Evolutionary conservation across 768 basidiomycete genomes (phyloP).

Genomic region (Tricholoma matsutake): DNA sequence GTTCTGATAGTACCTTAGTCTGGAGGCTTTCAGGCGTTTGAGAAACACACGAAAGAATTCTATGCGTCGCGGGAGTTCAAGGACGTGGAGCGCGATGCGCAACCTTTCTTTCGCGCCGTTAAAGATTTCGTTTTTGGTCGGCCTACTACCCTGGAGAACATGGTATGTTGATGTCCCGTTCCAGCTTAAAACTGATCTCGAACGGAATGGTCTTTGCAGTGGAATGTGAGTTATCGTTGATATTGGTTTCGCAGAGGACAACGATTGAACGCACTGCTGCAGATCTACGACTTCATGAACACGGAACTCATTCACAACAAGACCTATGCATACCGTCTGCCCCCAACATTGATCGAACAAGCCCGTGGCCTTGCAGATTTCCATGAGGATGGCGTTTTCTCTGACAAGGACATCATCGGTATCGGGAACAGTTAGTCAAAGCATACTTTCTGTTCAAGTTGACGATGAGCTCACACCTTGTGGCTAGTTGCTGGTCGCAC

Average conservation of each 20-base stretch:
- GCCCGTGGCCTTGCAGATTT: conserved; percentile 73
- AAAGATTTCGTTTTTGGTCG: conserved; percentile 73
- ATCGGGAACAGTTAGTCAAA: conserved; percentile 72
- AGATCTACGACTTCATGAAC: conserved; percentile 80
- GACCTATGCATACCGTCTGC: conserved; percentile 74
- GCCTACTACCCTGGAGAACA: conserved; percentile 64
- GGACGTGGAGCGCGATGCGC: conserved; percentile 49
- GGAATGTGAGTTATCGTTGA: conserved; percentile 55
- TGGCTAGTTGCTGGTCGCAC: conserved; percentile 77
- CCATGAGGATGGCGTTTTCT: conserved; percentile 78
- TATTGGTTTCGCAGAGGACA: neutral
- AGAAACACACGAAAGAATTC: conserved; percentile 59
- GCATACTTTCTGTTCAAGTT: neutral
- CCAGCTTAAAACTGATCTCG: neutral
- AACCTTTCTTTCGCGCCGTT: conserved; percentile 61
- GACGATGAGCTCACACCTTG: neutral
- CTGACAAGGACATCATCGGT: conserved; percentile 53
- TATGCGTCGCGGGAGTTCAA: conserved; percentile 68
- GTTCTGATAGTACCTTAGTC: neutral
- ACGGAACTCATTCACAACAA: conserved; percentile 78
- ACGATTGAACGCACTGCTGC: conserved; percentile 3
- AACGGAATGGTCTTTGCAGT: conserved; percentile 40
- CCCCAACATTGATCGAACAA: conserved; percentile 75
- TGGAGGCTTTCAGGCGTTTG: conserved; percentile 47
- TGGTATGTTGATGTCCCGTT: conserved; percentile 39